Conservation (phyloP, 805 yeast species). For the Saccharomycopsis sp. region DNA sequence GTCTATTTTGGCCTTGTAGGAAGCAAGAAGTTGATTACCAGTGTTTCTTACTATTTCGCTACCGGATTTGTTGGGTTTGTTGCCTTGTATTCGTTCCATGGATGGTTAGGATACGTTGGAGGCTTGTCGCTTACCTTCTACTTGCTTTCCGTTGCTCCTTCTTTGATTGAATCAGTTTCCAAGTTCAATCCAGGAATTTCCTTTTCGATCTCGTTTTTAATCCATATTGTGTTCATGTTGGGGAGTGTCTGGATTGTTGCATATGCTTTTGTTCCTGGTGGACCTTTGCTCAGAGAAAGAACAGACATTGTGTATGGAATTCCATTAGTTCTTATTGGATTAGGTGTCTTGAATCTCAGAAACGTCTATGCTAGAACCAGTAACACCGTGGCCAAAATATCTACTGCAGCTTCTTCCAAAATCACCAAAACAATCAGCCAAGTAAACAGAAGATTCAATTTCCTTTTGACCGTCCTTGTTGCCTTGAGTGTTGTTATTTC, state of each 20-base stretch:
- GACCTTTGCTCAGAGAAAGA: conserved; percentile 80
- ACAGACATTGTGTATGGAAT: conserved; percentile 63
- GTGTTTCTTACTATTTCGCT: conserved; percentile 30
- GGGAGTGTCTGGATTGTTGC: conserved; percentile 97
- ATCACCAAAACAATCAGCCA: conserved; percentile 27
- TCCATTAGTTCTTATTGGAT: conserved; percentile 46
- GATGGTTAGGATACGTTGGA: conserved; percentile 74
- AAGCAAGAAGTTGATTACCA: conserved; percentile 4
- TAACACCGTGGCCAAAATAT: conserved; percentile 20
- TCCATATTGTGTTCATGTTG: conserved; percentile 50
- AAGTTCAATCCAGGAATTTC: conserved; percentile 50
- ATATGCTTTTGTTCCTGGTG: conserved; percentile 96
- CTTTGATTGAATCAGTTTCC: conserved; percentile 50
- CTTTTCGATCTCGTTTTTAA: conserved; percentile 42
- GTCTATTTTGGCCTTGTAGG: conserved; percentile 35
- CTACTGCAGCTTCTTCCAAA: conserved; percentile 19
- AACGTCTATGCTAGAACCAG: not conserved
- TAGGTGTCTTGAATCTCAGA: conserved; percentile 37
- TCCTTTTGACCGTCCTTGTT: conserved; percentile 32
- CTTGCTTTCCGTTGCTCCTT: conserved; percentile 52
- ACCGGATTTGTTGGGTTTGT: conserved; percentile 45
- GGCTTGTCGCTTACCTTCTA: conserved; percentile 59
- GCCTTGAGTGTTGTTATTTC: conserved; percentile 46
- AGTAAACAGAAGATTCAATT: conserved; percentile 22
- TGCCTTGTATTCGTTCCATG: conserved; percentile 43